Evolutionary conservation across 225 moss, liverwort and hornwort species (phyloP).

Genomic region (Lunularia cruciata): DNA sequence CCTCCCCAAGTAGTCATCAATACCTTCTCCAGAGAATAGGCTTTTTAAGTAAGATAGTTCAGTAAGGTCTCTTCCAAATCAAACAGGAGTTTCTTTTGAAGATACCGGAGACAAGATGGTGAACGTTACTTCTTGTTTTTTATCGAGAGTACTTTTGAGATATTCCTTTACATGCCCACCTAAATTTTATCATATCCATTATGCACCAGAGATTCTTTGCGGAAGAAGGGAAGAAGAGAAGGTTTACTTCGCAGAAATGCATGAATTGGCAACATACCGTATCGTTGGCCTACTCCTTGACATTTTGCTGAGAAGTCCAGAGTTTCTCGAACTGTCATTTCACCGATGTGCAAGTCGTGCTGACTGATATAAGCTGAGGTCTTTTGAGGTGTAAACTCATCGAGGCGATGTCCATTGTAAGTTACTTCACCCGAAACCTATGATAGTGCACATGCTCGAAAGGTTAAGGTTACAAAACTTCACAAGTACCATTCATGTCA

Average conservation of each 20-base stretch:
- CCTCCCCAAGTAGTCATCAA: too few relatives aligned
- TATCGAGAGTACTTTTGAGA: too few relatives aligned
- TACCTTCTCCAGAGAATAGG: too few relatives aligned
- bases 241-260: not conserved
- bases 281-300: slow-evolving; percentile 33
- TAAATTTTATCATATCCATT: not conserved
- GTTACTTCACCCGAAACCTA: slow-evolving; percentile 25
- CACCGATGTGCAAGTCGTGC: slow-evolving; percentile 36
- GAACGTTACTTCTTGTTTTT: too few relatives aligned
- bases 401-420: slow-evolving; percentile 28
- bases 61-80: too few relatives aligned
- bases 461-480: too few relatives aligned
- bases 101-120: too few relatives aligned
- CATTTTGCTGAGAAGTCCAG: slow-evolving; percentile 35
- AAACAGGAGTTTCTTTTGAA: too few relatives aligned
- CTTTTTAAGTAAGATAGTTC: too few relatives aligned
- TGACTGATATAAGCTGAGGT: slow-evolving; percentile 39
- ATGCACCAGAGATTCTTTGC: not conserved
- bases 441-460: not conserved
- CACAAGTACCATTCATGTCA: not conserved
- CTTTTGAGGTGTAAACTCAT: slow-evolving; percentile 31
- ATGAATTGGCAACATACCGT: slow-evolving; percentile 10
- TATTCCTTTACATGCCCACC: too few relatives aligned
- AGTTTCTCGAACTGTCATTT: slow-evolving; percentile 40
- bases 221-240: too few relatives aligned